Evolutionary conservation across 2,329 filamentous ascomycete species (phyloP), one percentile per base, ranked within the genome.

Genomic region (Aspergillus latus): DNA sequence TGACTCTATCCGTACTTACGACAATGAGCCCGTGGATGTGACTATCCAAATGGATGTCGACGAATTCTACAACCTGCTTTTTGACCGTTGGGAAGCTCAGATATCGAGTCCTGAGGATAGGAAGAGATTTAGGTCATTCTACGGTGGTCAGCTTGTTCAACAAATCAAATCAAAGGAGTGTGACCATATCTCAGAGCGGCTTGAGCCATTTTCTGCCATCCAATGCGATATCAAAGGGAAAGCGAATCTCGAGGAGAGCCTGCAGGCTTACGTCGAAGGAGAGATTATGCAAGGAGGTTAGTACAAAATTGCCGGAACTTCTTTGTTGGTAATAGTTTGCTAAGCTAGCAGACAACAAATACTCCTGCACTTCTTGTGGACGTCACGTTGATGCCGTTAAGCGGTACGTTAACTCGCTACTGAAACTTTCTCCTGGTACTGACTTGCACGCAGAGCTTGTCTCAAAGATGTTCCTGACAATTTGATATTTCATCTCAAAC

Each of bases 161-260:
- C 94, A 99, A 74, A 90, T 97, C 64, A 94, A 93, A 72, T 96
- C 92, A 0, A 93, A 93, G 67, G 92, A 97, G 72, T 99, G 94
- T 66, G 80, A 89, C 49, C 94, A 99, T 72, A 89, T 99, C 4
- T 99, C 94, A 0, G 92, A 97, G 70, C 83, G 89, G 13, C 81
- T 91, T 2, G 94, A 99, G 70, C 87, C 90, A 0, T 97, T 97
- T 70, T 95, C 92, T 11, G 92, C 93, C 4, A 92, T 99, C 53
- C 92, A 96, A 65, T 95, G 94, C 69, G 92, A 97, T 65, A 96
- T 99, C 67, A 95, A 96, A 72, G 93, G 93, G 50, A 97, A 97
- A 74, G 81, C 80, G 21, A 88, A 81, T 32, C 82, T 99, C 1
- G 81, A 90, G 66, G 92, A 97, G 63, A 97, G 94, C 68, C 79